These are phyloP conservation scores for Hyaloscypha bicolor DNA, from an alignment of 495 filamentous ascomycete species.

Conservation along the genomic window DNA sequence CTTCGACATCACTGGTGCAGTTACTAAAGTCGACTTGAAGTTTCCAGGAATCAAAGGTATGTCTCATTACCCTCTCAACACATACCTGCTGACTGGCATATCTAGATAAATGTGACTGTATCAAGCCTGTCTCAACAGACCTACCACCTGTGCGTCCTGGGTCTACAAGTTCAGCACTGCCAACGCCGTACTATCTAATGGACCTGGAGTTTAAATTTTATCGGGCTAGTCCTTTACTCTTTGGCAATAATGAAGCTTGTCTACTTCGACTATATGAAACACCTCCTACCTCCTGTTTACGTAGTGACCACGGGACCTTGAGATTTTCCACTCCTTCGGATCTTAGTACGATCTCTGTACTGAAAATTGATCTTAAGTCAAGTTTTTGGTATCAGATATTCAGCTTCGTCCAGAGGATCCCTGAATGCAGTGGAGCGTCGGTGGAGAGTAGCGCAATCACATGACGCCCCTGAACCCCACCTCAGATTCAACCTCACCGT, in stretches of 20 bases:
- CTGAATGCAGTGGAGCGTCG: no score
- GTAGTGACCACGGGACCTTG: background rate
- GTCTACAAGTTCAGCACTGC: constrained; percentile 8
- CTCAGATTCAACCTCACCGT: no score
- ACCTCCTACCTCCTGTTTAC: background rate
- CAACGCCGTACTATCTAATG: constrained; percentile 1
- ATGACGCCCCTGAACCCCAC: no score
- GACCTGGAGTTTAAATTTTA: constrained; percentile 7
- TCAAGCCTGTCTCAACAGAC: constrained; percentile 12
- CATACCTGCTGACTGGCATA: background rate
- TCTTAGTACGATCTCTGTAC: no score
- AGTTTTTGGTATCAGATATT: no score
- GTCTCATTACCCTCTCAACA: background rate
- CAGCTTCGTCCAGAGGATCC: no score
- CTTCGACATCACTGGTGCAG: constrained; percentile 7
- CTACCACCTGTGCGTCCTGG: background rate
- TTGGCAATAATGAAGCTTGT: background rate
- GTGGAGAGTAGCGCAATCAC: no score
- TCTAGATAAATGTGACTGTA: constrained; percentile 2
- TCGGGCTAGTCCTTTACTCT: constrained; percentile 2
- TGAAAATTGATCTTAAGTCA: no score
- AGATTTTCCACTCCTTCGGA: no score
- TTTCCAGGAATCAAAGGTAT: constrained; percentile 10
- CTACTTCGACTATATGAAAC: background rate
- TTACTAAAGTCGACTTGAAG: constrained; percentile 10